A percentile compares a stretch with the other conserved stretches of the same genome.
Conservation (phyloP, 306 rosid genomes). For the Datisca glomerata region DNA sequence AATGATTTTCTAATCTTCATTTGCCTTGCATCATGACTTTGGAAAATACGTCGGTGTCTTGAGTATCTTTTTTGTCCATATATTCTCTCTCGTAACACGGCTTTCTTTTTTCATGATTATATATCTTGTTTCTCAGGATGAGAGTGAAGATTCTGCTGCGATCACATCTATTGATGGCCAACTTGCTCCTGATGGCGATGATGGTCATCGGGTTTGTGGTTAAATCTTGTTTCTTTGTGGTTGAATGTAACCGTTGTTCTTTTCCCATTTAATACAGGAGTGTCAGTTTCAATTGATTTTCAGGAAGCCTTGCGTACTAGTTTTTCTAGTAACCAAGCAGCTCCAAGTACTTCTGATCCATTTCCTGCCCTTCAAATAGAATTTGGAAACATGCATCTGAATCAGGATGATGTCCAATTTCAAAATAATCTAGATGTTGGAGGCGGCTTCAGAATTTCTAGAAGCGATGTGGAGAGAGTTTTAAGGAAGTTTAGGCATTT, state of each 20-base stretch:
- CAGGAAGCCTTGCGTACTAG: conserved; percentile 27
- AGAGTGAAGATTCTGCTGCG: conserved; percentile 36
- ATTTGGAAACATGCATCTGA: conserved; percentile 22
- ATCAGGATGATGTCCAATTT: conserved; percentile 16
- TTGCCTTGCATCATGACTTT: too few species aligned
- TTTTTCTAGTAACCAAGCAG: conserved; percentile 12
- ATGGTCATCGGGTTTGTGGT: too few species aligned
- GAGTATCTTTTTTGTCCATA: too few species aligned
- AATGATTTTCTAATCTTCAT: too few species aligned
- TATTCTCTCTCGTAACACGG: too few species aligned
- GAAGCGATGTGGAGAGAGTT: conserved; percentile 34
- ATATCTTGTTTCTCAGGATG: conserved; percentile 24
- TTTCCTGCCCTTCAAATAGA: conserved; percentile 11
- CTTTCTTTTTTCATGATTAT: too few species aligned
- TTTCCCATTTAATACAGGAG: too few species aligned
- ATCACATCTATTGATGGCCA: conserved; percentile 29
- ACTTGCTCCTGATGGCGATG: conserved; percentile 16
- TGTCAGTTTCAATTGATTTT: conserved; percentile 21
- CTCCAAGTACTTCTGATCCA: too few species aligned
- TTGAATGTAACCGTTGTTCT: too few species aligned
- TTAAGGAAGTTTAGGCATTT: conserved; percentile 39
- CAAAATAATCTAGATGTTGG: conserved; percentile 16
- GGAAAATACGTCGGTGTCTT: too few species aligned
- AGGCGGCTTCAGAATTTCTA: conserved; percentile 21
- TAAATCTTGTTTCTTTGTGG: too few species aligned